phyloP scores from a whole-genome alignment of 148 eudicot species.

The Persicaria maculosa region DNA sequence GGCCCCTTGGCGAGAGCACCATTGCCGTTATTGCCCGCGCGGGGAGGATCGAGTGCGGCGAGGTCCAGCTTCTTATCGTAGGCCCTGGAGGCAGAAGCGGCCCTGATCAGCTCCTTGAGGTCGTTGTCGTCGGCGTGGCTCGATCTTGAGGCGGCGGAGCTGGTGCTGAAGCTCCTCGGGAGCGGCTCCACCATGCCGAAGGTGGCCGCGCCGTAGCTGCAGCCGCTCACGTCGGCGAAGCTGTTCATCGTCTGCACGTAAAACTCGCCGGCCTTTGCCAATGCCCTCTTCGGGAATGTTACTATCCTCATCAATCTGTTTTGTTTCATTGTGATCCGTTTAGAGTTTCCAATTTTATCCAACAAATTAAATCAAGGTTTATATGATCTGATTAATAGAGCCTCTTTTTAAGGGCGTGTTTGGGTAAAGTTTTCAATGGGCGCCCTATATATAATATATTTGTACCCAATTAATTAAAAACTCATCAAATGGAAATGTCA shows the following conservation, averaged over 20 bases:
- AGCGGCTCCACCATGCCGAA: conserved; percentile 18
- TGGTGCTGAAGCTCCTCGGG: conserved; percentile 46
- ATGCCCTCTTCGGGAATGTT: conserved; percentile 34
- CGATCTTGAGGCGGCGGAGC: conserved; percentile 6
- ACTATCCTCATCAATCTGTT: conserved; percentile 36
- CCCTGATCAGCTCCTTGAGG: conserved; percentile 43
- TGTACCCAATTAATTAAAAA: no score
- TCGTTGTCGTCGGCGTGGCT: conserved; percentile 35
- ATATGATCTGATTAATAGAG: no score
- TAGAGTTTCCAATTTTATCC: no score
- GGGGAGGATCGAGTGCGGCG: not conserved
- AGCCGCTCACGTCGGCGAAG: conserved; percentile 17
- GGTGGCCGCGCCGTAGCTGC: conserved; percentile 2
- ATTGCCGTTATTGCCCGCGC: not conserved
- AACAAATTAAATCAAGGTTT: no score
- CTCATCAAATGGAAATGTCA: no score
- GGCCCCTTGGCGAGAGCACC: not conserved
- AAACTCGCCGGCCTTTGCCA: conserved; percentile 50
- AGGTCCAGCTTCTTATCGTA: conserved; percentile 20
- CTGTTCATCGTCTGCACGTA: conserved; percentile 45
- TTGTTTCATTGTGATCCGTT: conserved; percentile 6
- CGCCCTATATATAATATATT: no score
- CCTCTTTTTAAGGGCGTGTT: no score
- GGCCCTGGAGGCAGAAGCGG: conserved; percentile 31
- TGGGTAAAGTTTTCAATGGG: no score